Base-by-base conservation (phyloP, 495 filamentous ascomycete species). In the Aspergillus kassunensis region DNA sequence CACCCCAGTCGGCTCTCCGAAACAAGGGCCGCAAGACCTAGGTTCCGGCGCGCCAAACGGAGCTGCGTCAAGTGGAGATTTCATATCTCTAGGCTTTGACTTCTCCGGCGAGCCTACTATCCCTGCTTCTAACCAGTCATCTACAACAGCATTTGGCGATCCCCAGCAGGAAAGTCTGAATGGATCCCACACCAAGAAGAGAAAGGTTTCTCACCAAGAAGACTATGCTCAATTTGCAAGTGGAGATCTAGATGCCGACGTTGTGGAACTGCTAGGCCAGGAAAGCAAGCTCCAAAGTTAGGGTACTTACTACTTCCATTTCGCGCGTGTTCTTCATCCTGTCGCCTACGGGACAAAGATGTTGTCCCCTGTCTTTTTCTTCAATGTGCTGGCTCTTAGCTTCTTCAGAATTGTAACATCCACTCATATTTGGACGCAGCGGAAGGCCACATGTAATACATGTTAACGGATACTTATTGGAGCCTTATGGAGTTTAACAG, bases 211-310 rank as follows among this genome's bases (percentile, higher is more conserved):
- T n/a, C 81, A 84, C 51, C 73, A 84, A 37, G 86, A 87, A 29
- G 84, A 86, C 37, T 87, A 89, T 57, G 81, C 82, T 4, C 80
- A 84, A 44, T 81, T 90, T 44, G 87, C 82, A 0, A 74, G 74
- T 11, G 80, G 76, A 54, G 90, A 83, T 24, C 73, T 95, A 56
- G 89, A 95, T 60, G 84, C 86, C 1, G 89, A 92, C 66, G 87
- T 95, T 27, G 84, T 85, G n/a, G 86, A 90, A 52, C 80, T 91
- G 66, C 72, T 95, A 52, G 77, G 82, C 45, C 79, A 82, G 33
- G 74, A 83, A 53, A 69, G 67, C 30, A 31, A 46, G 31, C 19
- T 49, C 24, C 50, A 55, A 18, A 44, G 44, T 37, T 56, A 35
- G 34, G 30, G n/a, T n/a, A n/a, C n/a, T n/a, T n/a, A n/a, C n/a